Base-by-base conservation (phyloP, 2,329 filamentous ascomycete species). In the Ophiostoma novo-ulmi region DNA sequence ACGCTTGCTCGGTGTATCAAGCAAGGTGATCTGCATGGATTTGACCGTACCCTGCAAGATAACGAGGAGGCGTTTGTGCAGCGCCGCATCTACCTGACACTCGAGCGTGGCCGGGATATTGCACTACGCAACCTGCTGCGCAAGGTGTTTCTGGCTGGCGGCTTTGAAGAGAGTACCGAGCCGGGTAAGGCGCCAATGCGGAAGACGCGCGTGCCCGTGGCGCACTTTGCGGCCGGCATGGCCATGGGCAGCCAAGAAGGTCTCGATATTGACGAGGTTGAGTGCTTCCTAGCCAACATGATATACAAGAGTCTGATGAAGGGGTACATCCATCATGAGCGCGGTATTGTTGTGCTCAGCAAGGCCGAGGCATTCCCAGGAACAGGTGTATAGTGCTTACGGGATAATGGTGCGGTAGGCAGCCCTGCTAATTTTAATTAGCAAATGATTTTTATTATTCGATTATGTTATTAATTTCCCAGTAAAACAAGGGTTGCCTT, bases 241-340 rank as follows among this genome's bases (percentile, higher is more conserved):
- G 89, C 89, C 77, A 85, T 97, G 75, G 89, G 88, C 69, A 89
- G 87, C 74, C 83, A 85, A 70, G 84, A 91, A 77, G 81, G 84
- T 44, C 83, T 96, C 44, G 95, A 97, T 75, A 85, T 87, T 41
- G 96, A 99, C 77, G 95, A 99, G 80, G 94, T 98, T 4, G 96
- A 99, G 80, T 99, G 95, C 79, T 82, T 97, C 76, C 78, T 99
- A 76, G 93, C 95, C 38, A 98, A 97, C 78, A 92, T 97, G 87
- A 97, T 99, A 73, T 99, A 98, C 84, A 99, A 98, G 93, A 91
- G 91, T 72, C 84, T 95, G 35, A 97, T 99, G 92, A 99, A 98
- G 81, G 95, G 96, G 58, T 99, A 99, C 80, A 99, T 99, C 75
- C 90, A 94, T 41, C 90, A 94, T 70, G 94, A 97, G 75, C 88